Evolutionary conservation across 1,284 basidiomycete species (phyloP).

Genomic region (Tremellales sp.): DNA sequence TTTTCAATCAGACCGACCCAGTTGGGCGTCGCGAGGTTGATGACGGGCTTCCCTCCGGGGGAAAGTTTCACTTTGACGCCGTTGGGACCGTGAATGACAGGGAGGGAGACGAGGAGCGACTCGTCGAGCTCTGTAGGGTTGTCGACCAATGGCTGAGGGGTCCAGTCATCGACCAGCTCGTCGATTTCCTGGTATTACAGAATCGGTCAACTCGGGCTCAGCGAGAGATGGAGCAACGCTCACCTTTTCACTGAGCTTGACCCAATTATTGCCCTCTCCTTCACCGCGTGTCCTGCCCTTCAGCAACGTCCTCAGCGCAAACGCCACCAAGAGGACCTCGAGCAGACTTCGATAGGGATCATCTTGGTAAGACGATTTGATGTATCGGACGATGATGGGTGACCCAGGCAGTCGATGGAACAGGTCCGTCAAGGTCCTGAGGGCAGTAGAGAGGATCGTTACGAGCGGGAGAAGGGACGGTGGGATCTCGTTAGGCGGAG

Average conservation of each 20-base stretch:
- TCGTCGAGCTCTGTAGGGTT: slow-evolving; percentile 59
- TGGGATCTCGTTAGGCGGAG: slow-evolving; percentile 29
- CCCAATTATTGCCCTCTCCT: slow-evolving; percentile 80
- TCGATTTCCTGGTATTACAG: slow-evolving; percentile 74
- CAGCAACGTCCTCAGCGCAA: slow-evolving; percentile 81
- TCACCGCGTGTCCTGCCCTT: slow-evolving; percentile 86
- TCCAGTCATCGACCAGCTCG: slow-evolving; percentile 94
- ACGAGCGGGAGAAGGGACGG: slow-evolving; percentile 40
- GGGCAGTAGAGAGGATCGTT: slow-evolving; percentile 27
- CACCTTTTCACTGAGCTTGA: slow-evolving; percentile 86
- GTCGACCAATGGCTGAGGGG: slow-evolving; percentile 73
- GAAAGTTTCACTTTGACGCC: slow-evolving; percentile 77
- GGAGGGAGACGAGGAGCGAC: slow-evolving; percentile 67
- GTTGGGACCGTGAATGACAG: slow-evolving; percentile 73
- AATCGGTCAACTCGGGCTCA: too few species aligned
- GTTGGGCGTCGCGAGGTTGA: slow-evolving; percentile 89
- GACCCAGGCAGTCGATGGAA: slow-evolving; percentile 69
- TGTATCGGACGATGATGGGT: slow-evolving; percentile 83
- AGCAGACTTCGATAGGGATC: slow-evolving; percentile 88
- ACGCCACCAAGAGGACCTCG: slow-evolving; percentile 83
- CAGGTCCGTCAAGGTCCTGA: slow-evolving; percentile 22
- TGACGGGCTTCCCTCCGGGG: slow-evolving; percentile 66
- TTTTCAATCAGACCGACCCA: slow-evolving; percentile 88
- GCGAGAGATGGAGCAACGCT: slow-evolving; percentile 21
- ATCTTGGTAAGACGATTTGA: slow-evolving; percentile 74